Conservation (phyloP, 2,329 filamentous ascomycete genomes). For the Podosphaera aphanis region DNA sequence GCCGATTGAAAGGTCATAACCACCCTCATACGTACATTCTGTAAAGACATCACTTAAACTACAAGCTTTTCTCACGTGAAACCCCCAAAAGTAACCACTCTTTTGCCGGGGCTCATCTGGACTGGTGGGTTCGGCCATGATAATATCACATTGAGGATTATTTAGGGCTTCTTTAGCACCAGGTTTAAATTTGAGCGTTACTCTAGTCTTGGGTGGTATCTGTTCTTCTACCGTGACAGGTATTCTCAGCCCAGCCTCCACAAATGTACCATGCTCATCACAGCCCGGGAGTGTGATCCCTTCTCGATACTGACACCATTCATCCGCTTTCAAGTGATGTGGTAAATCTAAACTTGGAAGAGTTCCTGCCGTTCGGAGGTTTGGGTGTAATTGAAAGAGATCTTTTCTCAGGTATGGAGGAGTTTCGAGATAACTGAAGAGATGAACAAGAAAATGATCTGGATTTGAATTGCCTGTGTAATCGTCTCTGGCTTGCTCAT, state of each 20-base stretch:
- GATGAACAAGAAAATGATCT: slow-evolving; percentile 55
- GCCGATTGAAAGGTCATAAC: slow-evolving; percentile 64
- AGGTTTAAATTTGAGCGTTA: slow-evolving; percentile 44
- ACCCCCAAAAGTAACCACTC: slow-evolving; percentile 73
- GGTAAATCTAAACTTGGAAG: slow-evolving; percentile 66
- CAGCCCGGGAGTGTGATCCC: slow-evolving; percentile 37
- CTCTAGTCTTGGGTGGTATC: slow-evolving; percentile 46
- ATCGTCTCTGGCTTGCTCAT: slow-evolving; percentile 19
- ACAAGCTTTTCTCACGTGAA: slow-evolving; percentile 38
- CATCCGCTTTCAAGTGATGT: slow-evolving; percentile 52
- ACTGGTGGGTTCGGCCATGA: slow-evolving; percentile 34
- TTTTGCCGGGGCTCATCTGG: slow-evolving; percentile 48
- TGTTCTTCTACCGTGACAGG: slow-evolving; percentile 20
- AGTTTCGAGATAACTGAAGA: slow-evolving; percentile 63
- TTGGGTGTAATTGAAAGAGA: slow-evolving; percentile 58
- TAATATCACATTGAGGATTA: slow-evolving; percentile 7
- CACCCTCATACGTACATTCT: slow-evolving; percentile 48
- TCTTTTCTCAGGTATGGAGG: slow-evolving; percentile 58
- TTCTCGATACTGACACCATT: slow-evolving; percentile 62
- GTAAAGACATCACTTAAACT: slow-evolving; percentile 55
- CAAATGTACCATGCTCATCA: slow-evolving; percentile 24
- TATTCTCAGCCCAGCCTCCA: slow-evolving; percentile 32
- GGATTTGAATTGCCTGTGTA: slow-evolving; percentile 50
- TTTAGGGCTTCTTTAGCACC: slow-evolving; percentile 18
- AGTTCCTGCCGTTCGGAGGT: slow-evolving; percentile 48